A percentile compares a stretch with the other conserved stretches of the same genome.
Evolutionary conservation across 345 rosid species (phyloP).

Genomic region (Camelina neglecta): DNA sequence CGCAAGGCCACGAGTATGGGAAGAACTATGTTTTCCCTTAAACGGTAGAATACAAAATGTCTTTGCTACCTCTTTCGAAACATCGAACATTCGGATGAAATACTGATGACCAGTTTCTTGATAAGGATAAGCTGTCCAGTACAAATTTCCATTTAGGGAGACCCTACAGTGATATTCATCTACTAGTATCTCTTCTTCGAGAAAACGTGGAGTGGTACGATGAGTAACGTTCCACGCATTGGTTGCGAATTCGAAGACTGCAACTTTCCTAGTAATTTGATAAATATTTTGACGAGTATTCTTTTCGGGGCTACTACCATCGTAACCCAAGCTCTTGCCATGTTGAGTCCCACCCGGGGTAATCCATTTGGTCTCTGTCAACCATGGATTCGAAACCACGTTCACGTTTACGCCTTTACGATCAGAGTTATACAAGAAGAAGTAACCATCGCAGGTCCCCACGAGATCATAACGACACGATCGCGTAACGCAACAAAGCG

Average conservation of each 20-base stretch:
- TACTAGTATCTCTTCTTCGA: too few species aligned
- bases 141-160: neutral
- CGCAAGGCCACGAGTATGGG: neutral
- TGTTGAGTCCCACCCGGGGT: too few species aligned
- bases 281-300: too few species aligned
- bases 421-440: too few species aligned
- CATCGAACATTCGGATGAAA: neutral
- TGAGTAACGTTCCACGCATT: neutral
- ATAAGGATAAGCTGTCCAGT: slow-evolving; percentile 7
- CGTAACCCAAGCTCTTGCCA: neutral
- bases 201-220: too few species aligned
- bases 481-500: too few species aligned
- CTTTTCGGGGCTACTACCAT: neutral
- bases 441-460: neutral
- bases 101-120: neutral
- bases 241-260: neutral
- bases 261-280: too few species aligned
- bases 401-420: neutral
- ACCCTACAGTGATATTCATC: too few species aligned
- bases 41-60: slow-evolving; percentile 1
- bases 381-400: neutral
- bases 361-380: neutral
- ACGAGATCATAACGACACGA: too few species aligned
- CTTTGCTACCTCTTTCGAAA: neutral
- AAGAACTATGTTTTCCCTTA: neutral